A percentile compares a stretch with the other conserved stretches of the same genome.
Evolutionary conservation across 331 rosid genomes (phyloP).

Genomic region (Quercus phellos): DNA sequence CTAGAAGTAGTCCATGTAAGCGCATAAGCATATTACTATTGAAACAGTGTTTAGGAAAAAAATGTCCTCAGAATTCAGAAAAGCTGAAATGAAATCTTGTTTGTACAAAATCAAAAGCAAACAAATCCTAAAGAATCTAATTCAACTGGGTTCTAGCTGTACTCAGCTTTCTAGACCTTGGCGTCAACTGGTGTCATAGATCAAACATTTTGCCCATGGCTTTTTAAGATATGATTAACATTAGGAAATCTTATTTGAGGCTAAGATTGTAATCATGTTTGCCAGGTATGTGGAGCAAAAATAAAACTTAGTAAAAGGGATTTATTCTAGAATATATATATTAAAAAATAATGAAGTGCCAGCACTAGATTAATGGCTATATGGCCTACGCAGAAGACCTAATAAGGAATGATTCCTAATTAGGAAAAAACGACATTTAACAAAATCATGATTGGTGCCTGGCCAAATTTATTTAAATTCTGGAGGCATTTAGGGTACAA

Average conservation of each 20-base stretch:
- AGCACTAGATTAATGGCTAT: slow-evolving; percentile 32
- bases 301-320: slow-evolving; percentile 19
- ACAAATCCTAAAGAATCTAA: slow-evolving; percentile 42
- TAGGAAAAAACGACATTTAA: slow-evolving; percentile 43
- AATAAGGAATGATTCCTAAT: slow-evolving; percentile 50
- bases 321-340: not conserved
- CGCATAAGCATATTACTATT: not conserved
- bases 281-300: slow-evolving; percentile 41
- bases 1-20: slow-evolving; percentile 20
- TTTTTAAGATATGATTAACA: slow-evolving; percentile 49
- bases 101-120: slow-evolving; percentile 25
- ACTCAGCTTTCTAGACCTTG: slow-evolving; percentile 44
- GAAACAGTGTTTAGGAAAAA: not conserved
- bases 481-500: slow-evolving; percentile 20
- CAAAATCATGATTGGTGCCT: slow-evolving; percentile 47
- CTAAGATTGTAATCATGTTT: slow-evolving; percentile 47
- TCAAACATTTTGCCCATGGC: slow-evolving; percentile 45
- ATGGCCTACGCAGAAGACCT: slow-evolving; percentile 33
- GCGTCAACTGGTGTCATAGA: slow-evolving; percentile 44
- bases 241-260: slow-evolving; percentile 29
- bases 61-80: slow-evolving; percentile 33
- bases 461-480: slow-evolving; percentile 12
- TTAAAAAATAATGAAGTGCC: slow-evolving; percentile 16
- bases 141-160: slow-evolving; percentile 63
- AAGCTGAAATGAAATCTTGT: slow-evolving; percentile 37